These are phyloP conservation scores for Didymella pinodella DNA, from an alignment of 2,329 filamentous ascomycete genomes.

Conservation along the genomic window DNA sequence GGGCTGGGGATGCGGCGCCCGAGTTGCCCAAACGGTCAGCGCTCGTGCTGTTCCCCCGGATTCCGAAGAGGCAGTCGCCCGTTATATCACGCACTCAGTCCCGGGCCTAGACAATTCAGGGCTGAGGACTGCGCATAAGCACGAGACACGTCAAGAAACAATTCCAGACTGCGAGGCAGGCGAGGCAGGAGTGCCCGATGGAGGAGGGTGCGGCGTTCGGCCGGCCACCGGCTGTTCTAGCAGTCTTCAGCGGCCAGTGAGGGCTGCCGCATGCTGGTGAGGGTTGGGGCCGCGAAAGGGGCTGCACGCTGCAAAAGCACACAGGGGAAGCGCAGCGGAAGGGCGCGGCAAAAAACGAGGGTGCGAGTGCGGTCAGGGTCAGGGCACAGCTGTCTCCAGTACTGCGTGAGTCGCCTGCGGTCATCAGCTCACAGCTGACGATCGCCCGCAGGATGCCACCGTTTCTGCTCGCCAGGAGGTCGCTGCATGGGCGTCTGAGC, in stretches of 20 bases:
- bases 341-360: conserved; percentile 16
- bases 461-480: conserved; percentile 35
- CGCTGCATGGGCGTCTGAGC: conserved; percentile 22
- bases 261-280: conserved; percentile 32
- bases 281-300: conserved; percentile 21
- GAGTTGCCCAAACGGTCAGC: conserved; percentile 14
- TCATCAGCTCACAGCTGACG: conserved; percentile 33
- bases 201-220: conserved; percentile 12
- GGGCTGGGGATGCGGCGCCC: conserved; percentile 15
- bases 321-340: conserved; percentile 15
- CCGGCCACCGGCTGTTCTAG: conserved; percentile 29
- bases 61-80: conserved; percentile 29
- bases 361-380: conserved; percentile 4
- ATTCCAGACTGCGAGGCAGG: neutral
- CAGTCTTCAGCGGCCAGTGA: conserved; percentile 24
- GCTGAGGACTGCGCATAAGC: conserved; percentile 41
- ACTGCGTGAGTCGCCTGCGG: conserved; percentile 24
- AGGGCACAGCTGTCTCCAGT: conserved; percentile 13
- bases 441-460: conserved; percentile 27
- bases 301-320: conserved; percentile 3
- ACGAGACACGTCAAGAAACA: conserved; percentile 18
- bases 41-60: conserved; percentile 22
- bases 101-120: conserved; percentile 28
- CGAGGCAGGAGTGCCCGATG: neutral
- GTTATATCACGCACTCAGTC: conserved; percentile 36